Evolutionary conservation across 306 rosid genomes (phyloP).

Genomic region (Dalbergia oliveri): DNA sequence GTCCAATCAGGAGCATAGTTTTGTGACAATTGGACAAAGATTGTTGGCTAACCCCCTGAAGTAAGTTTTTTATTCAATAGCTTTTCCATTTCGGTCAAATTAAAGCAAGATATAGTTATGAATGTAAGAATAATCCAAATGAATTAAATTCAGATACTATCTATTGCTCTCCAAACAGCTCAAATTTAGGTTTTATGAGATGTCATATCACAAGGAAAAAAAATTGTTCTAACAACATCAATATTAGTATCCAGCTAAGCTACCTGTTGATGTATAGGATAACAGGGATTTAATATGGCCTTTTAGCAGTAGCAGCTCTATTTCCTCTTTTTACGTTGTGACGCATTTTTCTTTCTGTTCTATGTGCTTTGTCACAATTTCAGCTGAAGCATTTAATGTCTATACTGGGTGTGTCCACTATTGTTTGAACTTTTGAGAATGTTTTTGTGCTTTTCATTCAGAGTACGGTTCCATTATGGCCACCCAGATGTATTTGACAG

Average conservation of each 20-base stretch:
- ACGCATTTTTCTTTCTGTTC: background rate
- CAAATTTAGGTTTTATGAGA: too few relatives aligned
- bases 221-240: too few relatives aligned
- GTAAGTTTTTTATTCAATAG: constrained; percentile 46
- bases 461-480: constrained; percentile 98
- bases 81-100: background rate
- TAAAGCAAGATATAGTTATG: background rate
- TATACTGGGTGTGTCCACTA: constrained; percentile 18
- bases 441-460: constrained; percentile 58
- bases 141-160: too few relatives aligned
- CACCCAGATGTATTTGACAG: constrained; percentile 98
- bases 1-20: constrained; percentile 95
- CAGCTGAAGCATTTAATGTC: constrained; percentile 27
- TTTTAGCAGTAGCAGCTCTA: background rate
- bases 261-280: too few relatives aligned
- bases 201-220: too few relatives aligned
- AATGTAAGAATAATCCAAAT: background rate
- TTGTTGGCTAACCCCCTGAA: constrained; percentile 89
- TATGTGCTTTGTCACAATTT: background rate
- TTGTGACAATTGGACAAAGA: constrained; percentile 97
- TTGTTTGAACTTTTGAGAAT: constrained; percentile 38
- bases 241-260: too few relatives aligned
- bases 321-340: constrained; percentile 18
- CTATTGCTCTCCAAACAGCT: too few relatives aligned
- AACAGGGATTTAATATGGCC: background rate